phyloP scores from a whole-genome alignment of 306 rosid genomes.

The Alnus glutinosa region DNA sequence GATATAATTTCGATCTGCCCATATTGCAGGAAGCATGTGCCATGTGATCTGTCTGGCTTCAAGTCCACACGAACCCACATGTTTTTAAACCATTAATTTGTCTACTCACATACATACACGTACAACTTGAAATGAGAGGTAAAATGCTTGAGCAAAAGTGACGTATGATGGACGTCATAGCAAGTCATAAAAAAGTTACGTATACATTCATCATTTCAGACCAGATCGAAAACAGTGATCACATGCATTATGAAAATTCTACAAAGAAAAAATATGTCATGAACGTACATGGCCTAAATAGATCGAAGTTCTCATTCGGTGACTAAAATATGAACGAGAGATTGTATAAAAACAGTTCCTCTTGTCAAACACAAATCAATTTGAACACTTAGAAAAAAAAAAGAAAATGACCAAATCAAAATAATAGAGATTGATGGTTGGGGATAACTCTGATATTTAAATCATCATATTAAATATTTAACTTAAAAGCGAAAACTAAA shows the following conservation, averaged over 20 bases:
- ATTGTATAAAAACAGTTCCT: too few species aligned
- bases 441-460: too few species aligned
- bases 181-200: background rate
- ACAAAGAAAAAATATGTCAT: background rate
- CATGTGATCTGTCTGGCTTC: background rate
- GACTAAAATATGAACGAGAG: too few species aligned
- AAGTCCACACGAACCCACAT: background rate
- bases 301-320: too few species aligned
- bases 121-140: background rate
- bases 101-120: too few species aligned
- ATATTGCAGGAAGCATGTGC: background rate
- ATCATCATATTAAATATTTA: too few species aligned
- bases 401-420: too few species aligned
- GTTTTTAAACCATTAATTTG: background rate
- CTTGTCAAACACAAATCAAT: too few species aligned
- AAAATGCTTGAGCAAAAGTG: background rate
- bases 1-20: background rate
- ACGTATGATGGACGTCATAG: background rate
- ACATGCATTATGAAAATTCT: background rate
- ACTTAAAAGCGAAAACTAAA: background rate
- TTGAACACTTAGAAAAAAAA: too few species aligned
- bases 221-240: background rate
- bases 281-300: too few species aligned
- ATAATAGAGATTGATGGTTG: too few species aligned
- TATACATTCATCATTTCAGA: background rate